Base-by-base conservation (phyloP, 257 asterid genomes). In the Solanum bukasovii region DNA sequence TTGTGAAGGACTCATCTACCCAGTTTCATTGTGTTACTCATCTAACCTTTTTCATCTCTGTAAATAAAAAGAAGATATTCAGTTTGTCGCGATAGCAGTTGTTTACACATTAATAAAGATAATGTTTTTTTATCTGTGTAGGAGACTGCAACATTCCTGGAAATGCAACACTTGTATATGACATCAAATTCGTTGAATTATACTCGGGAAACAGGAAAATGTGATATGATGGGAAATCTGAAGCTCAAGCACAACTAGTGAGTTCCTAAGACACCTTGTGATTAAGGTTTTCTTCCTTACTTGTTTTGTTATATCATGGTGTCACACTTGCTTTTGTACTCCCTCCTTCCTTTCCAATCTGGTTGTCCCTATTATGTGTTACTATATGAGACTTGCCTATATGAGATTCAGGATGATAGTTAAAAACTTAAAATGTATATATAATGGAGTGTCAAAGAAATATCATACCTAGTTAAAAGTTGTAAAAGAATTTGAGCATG, bases 121-220 rank as follows among this genome's bases (percentile, higher is more conserved):
- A 33, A 14, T 8, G 38, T 75, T 7, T 42, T 70, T 11, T 59
- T 38, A 52, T 79, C 52, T 89, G 56, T 63, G 31, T 90, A 96
- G 99, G 99, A 90, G 99, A 96, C 86, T 96, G 99, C 91, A 96
- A 95, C 90, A 93, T 96, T 82, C 99, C 99, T 34, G 97, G 91
- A 88, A 95, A 96, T 84, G 98, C 99, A 13, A 96, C 99, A 2
- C 98, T 96, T 79, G 29, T 93, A 38, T 96, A 95, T 13, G 98
- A 95, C 61, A 92, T 96, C 90, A 91, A 92, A 8, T 95, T 95
- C 83, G 97, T 95, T 20, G 92, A 92, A 13, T 84, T 96, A 89
- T 96, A 95, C 92, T 86, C 83, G 23, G 99, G 99, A 75, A 96
- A 96, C 88, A 90, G 99, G 90, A 92, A 91, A 29, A 27, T 34